A percentile compares a stretch with the other conserved stretches of the same genome.
Evolutionary conservation across 306 rosid genomes (phyloP).

Genomic region (Alnus glutinosa): DNA sequence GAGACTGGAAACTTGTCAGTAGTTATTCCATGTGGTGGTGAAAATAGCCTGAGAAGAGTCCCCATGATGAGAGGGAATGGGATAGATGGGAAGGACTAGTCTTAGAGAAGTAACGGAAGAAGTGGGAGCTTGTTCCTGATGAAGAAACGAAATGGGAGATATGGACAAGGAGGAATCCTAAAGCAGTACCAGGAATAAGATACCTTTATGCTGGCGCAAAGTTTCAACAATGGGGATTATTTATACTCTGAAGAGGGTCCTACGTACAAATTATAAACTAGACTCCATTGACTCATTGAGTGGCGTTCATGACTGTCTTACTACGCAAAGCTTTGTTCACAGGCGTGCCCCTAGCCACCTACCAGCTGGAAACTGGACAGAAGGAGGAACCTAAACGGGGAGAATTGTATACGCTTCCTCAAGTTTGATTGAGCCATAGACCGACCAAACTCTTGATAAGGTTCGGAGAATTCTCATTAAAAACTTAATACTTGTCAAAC

Average conservation of each 20-base stretch:
- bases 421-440: no score
- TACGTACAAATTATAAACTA: not conserved
- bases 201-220: constrained; percentile 28
- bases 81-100: constrained; percentile 18
- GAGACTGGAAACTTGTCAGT: constrained; percentile 29
- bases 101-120: not conserved
- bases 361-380: no score
- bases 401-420: no score
- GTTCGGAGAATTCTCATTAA: no score
- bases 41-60: constrained; percentile 24
- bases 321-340: not conserved
- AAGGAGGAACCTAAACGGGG: no score
- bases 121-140: not conserved
- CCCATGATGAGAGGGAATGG: constrained; percentile 34
- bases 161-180: constrained; percentile 45
- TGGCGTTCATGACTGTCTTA: not conserved
- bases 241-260: not conserved
- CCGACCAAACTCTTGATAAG: no score
- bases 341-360: no score
- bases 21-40: constrained; percentile 34
- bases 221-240: not conserved
- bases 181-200: constrained; percentile 16
- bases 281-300: not conserved
- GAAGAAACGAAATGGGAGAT: constrained; percentile 20
- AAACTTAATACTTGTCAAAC: no score